Conservation (phyloP, 2,329 filamentous ascomycete genomes). For the Alternaria atra region DNA sequence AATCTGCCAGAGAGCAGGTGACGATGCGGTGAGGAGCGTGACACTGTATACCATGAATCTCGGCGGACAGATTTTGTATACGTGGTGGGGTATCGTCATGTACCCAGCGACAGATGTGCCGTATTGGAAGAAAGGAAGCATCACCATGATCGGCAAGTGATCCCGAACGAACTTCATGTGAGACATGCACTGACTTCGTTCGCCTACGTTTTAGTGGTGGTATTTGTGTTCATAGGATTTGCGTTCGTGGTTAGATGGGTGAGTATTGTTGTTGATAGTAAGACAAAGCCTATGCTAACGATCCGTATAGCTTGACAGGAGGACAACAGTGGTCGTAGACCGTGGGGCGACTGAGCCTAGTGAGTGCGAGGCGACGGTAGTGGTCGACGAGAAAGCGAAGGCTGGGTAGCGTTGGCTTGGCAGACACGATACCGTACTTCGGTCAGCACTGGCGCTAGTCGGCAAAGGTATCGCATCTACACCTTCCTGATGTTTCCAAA, state of each 20-base stretch:
- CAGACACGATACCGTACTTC: too few relatives aligned
- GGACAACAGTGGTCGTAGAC: not conserved
- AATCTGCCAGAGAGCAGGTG: constrained; percentile 48
- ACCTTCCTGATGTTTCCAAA: not conserved
- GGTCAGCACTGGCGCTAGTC: not conserved
- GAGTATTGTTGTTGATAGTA: constrained; percentile 5
- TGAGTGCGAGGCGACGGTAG: not conserved
- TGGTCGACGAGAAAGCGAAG: constrained; percentile 6
- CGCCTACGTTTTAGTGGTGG: constrained; percentile 16
- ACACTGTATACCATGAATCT: constrained; percentile 53
- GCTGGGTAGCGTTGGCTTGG: not conserved
- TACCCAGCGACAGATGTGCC: constrained; percentile 55
- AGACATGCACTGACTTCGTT: too few relatives aligned
- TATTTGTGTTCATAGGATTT: constrained; percentile 24
- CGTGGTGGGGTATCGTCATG: constrained; percentile 57
- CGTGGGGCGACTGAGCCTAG: not conserved
- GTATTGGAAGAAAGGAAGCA: constrained; percentile 53
- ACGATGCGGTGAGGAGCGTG: constrained; percentile 54
- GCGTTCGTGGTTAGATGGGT: constrained; percentile 29
- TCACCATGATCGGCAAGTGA: constrained; percentile 41
- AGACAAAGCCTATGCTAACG: not conserved
- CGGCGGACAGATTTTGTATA: constrained; percentile 50
- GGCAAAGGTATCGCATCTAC: not conserved
- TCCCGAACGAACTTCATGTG: too few relatives aligned
- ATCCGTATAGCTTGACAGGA: constrained; percentile 8